Evolutionary conservation across 352 stramenopile genomes (phyloP).

Genomic region (Plasmopara viticola): DNA sequence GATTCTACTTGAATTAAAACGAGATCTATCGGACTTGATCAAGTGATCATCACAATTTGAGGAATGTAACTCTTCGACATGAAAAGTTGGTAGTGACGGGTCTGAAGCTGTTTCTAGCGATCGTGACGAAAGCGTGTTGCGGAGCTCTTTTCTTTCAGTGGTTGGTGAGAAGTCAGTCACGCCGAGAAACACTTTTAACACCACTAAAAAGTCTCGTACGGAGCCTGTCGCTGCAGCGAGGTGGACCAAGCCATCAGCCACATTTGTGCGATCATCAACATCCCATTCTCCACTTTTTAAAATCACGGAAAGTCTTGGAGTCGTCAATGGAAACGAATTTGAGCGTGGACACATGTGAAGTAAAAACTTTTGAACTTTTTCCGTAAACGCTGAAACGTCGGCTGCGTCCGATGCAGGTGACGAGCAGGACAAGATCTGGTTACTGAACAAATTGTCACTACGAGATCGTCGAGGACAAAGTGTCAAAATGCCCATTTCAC

Average conservation of each 20-base stretch:
- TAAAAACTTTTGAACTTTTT: slow-evolving; percentile 42
- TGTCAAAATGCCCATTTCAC: slow-evolving; percentile 30
- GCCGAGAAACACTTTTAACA: slow-evolving; percentile 49
- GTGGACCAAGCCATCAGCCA: slow-evolving; percentile 47
- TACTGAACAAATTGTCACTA: slow-evolving; percentile 2
- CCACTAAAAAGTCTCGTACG: slow-evolving; percentile 47
- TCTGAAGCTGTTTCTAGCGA: slow-evolving; percentile 24
- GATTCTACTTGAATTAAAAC: slow-evolving; percentile 9
- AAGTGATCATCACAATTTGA: slow-evolving; percentile 10
- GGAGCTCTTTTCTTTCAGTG: slow-evolving; percentile 18
- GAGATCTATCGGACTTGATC: neutral
- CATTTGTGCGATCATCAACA: slow-evolving; percentile 34
- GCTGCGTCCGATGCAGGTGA: neutral
- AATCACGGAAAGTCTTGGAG: slow-evolving; percentile 31
- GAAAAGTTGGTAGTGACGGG: slow-evolving; percentile 17
- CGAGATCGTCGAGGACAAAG: slow-evolving; percentile 19
- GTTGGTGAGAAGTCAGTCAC: slow-evolving; percentile 14
- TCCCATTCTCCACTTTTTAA: slow-evolving; percentile 23
- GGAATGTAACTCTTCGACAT: slow-evolving; percentile 8
- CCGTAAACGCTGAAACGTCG: slow-evolving; percentile 22
- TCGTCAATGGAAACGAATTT: slow-evolving; percentile 13
- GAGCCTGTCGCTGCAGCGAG: slow-evolving; percentile 48
- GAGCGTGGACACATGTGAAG: slow-evolving; percentile 32
- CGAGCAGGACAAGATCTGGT: neutral
- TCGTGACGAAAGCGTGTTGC: slow-evolving; percentile 11